Evolutionary conservation across 768 basidiomycete genomes (phyloP), one percentile per base, ranked within the genome.

Genomic region (Panellus pusillus): DNA sequence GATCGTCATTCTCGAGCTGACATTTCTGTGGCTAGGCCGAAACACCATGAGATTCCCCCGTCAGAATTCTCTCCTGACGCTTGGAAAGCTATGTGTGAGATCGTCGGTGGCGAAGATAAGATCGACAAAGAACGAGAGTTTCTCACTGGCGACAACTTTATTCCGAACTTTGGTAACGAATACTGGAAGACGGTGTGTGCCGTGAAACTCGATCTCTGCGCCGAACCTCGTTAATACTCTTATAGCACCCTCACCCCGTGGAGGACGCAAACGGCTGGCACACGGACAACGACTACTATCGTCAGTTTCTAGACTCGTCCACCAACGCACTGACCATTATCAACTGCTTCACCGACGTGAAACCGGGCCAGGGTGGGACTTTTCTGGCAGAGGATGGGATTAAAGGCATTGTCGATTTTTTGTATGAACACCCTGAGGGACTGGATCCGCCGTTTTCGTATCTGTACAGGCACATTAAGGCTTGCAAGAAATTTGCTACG

Each of bases 51-150:
- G 41, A 44, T 54, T 44, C 53, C 47, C 20, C 53, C 53, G 32
- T 48, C 46, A 37, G 53, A 54, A 18, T 54, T 54, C 47, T 54
- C 53, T 35, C 53, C 47, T 17, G 53, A 54, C 36, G 47, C 53
- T 48, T 54, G 53, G 53, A 48, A 47, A 54, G 53, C 53, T 35
- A 54, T 54, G 53, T 54, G 47, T 48, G 53, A 54, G 47, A 54
- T 54, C 42, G 47, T 54, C 28, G 47, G 53, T 48, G 53, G 53
- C 24, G 53, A 54, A 54, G 53, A 54, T 35, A 54, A 48, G 41
- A 54, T 54, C 47, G 53, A 54, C 53, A 54, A 54, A 41, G 53
- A 54, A 37, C 53, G 47, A 44, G 53, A 54, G 47, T 54, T 47
- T 48, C 47, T 54, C 41, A 54, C 53, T 35, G 53, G 53, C 27